Evolutionary conservation across 371 early-diverging fungal species (phyloP), one percentile per base, ranked within the genome.

Genomic region (Capniomyces stellatus): DNA sequence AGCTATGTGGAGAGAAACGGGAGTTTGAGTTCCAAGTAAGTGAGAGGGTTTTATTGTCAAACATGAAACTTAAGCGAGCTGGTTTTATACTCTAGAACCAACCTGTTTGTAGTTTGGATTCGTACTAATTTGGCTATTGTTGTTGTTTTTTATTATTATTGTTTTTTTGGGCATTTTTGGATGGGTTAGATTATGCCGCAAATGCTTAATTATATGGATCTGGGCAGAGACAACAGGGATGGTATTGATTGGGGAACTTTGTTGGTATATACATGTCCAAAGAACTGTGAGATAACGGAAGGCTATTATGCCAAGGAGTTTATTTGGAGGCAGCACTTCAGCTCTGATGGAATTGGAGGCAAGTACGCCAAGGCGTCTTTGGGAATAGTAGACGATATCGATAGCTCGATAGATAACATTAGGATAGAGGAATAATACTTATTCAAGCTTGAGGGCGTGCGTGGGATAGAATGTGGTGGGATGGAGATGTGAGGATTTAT

Each of bases 211-310:
- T 73, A 77, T 54, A 64, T 96, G 27, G 67, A 80, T 88, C 56
- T 76, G 86, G 54, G 66, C 72, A 1, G 76, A 76, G 19, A 56
- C 71, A 0, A 22, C 29, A 23, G 21, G 35, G 49, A 28, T 29
- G 76, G 84, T 58, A 60, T 93, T 31, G 97, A 96, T 63, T 96
- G 87, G 82, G 97, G 97, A 0, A 86, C 91, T 0, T 65, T 92
- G 10, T 71, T 85, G 21, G 67, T 93, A 8, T 94, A 86, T 63
- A 75, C 92, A 6, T 96, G 97, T 67, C 76, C 83, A 25, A 66
- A 75, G 31, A 86, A 85, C 64, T 96, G 97, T 66, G 71, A 44
- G 13, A 21, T 25, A 2, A 23, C 15, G 21, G 54, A 24, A 31
- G 10, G 31, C 8, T 49, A 25, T 22, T 62, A 54, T 35, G 54